These are phyloP conservation scores for Thelephora ganbajun DNA, from an alignment of 768 basidiomycete genomes.

Conservation along the genomic window DNA sequence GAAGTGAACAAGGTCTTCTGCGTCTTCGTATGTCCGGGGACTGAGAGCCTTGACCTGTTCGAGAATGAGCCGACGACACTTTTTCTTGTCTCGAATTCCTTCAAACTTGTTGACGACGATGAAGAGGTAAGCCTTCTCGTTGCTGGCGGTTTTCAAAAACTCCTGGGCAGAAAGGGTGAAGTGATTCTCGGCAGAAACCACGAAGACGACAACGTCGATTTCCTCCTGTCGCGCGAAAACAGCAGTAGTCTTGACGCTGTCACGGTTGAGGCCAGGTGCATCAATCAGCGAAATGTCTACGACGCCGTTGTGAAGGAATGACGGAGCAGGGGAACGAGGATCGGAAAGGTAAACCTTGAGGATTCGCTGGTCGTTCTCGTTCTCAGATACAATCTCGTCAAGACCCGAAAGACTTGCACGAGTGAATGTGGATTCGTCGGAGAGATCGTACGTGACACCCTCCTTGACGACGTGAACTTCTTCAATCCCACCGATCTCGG, in stretches of 20 bases:
- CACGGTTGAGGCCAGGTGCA: slow-evolving; percentile 93
- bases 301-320: slow-evolving; percentile 86
- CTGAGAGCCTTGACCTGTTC: slow-evolving; percentile 91
- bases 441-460: slow-evolving; percentile 48
- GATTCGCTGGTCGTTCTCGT: slow-evolving; percentile 53
- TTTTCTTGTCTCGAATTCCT: slow-evolving; percentile 88
- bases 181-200: slow-evolving; percentile 96
- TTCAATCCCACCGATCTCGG: slow-evolving; percentile 66
- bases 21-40: slow-evolving; percentile 84
- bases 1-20: slow-evolving; percentile 92
- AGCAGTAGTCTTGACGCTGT: slow-evolving; percentile 88
- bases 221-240: slow-evolving; percentile 93
- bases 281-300: slow-evolving; percentile 98
- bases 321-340: slow-evolving; percentile 60
- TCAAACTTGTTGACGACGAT: slow-evolving; percentile 98
- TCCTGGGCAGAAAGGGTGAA: slow-evolving; percentile 93
- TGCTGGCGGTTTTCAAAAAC: slow-evolving; percentile 83
- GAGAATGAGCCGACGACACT: slow-evolving; percentile 75
- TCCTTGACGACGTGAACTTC: slow-evolving; percentile 77
- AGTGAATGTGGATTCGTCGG: slow-evolving; percentile 67
- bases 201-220: slow-evolving; percentile 97
- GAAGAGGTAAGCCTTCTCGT: slow-evolving; percentile 96
- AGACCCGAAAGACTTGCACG: slow-evolving; percentile 53
- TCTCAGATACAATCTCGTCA: slow-evolving; percentile 65
- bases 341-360: slow-evolving; percentile 88